phyloP scores from a whole-genome alignment of 306 rosid species.

The Quercus suber region DNA sequence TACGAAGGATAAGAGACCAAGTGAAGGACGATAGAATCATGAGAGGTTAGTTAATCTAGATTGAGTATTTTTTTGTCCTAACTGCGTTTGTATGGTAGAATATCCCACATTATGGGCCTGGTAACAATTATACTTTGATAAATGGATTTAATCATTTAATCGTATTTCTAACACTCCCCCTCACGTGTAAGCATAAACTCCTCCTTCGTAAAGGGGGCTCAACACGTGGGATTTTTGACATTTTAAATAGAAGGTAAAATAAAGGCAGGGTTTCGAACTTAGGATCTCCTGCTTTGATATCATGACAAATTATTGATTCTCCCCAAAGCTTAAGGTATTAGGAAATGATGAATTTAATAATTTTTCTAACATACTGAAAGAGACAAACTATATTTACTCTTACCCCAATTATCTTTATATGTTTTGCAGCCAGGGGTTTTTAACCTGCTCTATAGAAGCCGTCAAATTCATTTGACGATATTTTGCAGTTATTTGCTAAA shows the following conservation, averaged over 20 bases:
- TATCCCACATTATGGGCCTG: neutral
- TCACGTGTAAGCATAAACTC: too few species aligned
- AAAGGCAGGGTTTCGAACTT: too few species aligned
- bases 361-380: neutral
- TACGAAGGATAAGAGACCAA: neutral
- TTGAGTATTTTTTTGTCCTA: neutral
- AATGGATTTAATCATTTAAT: too few species aligned
- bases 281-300: too few species aligned
- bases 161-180: too few species aligned
- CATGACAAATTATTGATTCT: too few species aligned
- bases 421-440: neutral
- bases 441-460: neutral
- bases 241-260: too few species aligned
- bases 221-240: too few species aligned
- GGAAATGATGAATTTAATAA: too few species aligned
- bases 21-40: neutral
- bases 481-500: neutral
- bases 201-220: too few species aligned
- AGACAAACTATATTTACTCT: neutral
- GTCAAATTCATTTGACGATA: neutral
- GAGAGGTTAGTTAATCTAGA: neutral
- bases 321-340: too few species aligned
- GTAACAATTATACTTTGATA: neutral
- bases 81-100: neutral
- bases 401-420: neutral